Evolutionary conservation across 2,329 filamentous ascomycete genomes (phyloP).

Genomic region (Pseudonectria buxi): DNA sequence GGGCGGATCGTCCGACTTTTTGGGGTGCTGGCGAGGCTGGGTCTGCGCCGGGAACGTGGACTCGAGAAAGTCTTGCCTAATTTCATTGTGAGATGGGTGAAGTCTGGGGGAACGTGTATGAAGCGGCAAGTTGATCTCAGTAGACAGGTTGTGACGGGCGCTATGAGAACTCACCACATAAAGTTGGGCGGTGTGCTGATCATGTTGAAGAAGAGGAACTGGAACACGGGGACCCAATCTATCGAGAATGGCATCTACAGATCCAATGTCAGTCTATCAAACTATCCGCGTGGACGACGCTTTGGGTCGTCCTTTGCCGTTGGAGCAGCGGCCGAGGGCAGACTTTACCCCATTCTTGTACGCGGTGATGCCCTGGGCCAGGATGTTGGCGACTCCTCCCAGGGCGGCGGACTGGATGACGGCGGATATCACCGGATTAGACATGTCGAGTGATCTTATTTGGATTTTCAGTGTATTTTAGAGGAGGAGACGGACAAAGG

Average conservation of each 20-base stretch:
- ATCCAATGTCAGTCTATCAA: neutral
- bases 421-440: slow-evolving; percentile 48
- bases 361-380: slow-evolving; percentile 64
- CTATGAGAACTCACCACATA: slow-evolving; percentile 53
- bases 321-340: neutral
- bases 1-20: slow-evolving; percentile 27
- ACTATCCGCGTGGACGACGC: neutral
- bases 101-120: slow-evolving; percentile 1
- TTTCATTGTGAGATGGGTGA: neutral
- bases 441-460: slow-evolving; percentile 16
- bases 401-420: slow-evolving; percentile 61
- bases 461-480: neutral
- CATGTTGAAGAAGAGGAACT: slow-evolving; percentile 69
- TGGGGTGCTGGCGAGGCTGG: slow-evolving; percentile 30
- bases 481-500: too few species aligned
- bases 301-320: neutral
- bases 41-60: slow-evolving; percentile 62
- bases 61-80: slow-evolving; percentile 70
- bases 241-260: slow-evolving; percentile 52
- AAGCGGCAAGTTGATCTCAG: neutral
- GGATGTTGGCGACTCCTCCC: slow-evolving; percentile 60
- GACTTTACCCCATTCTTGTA: slow-evolving; percentile 53
- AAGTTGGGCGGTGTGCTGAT: slow-evolving; percentile 77
- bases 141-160: neutral
- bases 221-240: slow-evolving; percentile 61